Evolutionary conservation across 805 yeast species (phyloP).

Genomic region (Zygotorulaspora danielsina): DNA sequence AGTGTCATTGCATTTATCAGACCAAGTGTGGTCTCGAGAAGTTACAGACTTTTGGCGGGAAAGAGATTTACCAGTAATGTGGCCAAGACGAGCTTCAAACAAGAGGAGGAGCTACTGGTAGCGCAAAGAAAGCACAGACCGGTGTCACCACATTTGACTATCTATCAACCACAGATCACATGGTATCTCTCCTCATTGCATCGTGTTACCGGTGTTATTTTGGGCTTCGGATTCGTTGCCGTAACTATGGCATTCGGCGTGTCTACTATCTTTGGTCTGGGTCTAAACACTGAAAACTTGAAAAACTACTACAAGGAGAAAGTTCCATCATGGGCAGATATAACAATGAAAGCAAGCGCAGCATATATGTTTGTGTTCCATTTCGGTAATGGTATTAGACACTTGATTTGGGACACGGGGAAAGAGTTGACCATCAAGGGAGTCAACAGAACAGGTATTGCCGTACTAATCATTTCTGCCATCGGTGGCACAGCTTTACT

Average conservation of each 20-base stretch:
- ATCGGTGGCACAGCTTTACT: constrained; percentile 47
- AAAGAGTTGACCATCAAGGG: constrained; percentile 74
- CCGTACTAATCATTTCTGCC: constrained; percentile 62
- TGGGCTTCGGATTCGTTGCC: constrained; percentile 76
- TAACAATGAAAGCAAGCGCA: constrained; percentile 61
- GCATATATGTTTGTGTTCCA: constrained; percentile 89
- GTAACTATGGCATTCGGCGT: constrained; percentile 73
- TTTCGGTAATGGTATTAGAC: constrained; percentile 83
- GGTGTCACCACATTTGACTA: constrained; percentile 80
- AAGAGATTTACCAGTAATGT: constrained; percentile 11
- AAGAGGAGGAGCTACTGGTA: constrained; percentile 65
- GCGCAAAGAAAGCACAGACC: constrained; percentile 89
- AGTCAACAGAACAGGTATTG: constrained; percentile 88
- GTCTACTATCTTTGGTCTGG: constrained; percentile 56
- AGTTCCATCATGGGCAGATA: constrained; percentile 60
- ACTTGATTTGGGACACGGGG: constrained; percentile 89
- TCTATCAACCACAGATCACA: constrained; percentile 89
- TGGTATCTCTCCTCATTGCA: constrained; percentile 76
- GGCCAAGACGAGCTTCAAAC: constrained; percentile 32
- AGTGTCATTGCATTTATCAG: constrained; percentile 8
- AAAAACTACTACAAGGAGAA: constrained; percentile 46
- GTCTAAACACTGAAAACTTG: constrained; percentile 35
- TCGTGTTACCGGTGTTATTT: constrained; percentile 80
- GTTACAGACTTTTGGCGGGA: constrained; percentile 10
- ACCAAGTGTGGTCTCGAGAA: constrained; percentile 13